Percentiles rank a stretch among this genome's conserved stretches.
These are phyloP conservation scores for Cyclostephanos invisitatus DNA, from an alignment of 108 stramenopile genomes.

Conservation along the genomic window DNA sequence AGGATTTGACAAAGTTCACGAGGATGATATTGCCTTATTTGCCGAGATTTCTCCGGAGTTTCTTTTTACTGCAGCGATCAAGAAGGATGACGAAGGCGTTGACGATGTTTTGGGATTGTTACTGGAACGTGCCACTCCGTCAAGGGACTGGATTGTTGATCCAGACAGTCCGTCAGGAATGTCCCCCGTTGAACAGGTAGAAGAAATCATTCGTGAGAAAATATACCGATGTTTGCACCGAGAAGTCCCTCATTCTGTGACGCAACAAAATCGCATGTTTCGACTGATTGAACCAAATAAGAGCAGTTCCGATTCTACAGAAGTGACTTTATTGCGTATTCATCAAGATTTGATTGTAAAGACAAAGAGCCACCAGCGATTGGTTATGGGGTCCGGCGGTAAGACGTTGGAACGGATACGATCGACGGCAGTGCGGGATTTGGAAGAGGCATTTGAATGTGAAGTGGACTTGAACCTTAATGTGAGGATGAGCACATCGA, in stretches of 20 bases:
- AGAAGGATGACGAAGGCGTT: slow-evolving; percentile 72
- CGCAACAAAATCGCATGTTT: slow-evolving; percentile 56
- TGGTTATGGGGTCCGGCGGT: slow-evolving; percentile 67
- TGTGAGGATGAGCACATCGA: slow-evolving; percentile 63
- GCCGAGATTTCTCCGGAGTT: slow-evolving; percentile 56
- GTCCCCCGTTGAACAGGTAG: slow-evolving; percentile 66
- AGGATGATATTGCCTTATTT: slow-evolving; percentile 45
- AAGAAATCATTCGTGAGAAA: slow-evolving; percentile 91
- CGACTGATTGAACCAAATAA: slow-evolving; percentile 24
- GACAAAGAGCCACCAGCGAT: slow-evolving; percentile 73
- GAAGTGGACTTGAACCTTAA: slow-evolving; percentile 60
- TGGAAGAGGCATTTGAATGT: slow-evolving; percentile 65
- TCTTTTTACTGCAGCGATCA: slow-evolving; percentile 72
- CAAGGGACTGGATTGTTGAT: slow-evolving; percentile 66
- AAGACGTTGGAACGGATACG: slow-evolving; percentile 71
- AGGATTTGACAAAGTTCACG: slow-evolving; percentile 41
- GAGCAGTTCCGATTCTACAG: slow-evolving; percentile 24
- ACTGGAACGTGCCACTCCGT: slow-evolving; percentile 68
- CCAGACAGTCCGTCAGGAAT: slow-evolving; percentile 57
- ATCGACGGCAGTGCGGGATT: slow-evolving; percentile 58
- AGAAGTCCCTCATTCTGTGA: slow-evolving; percentile 73
- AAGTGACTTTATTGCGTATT: slow-evolving; percentile 49
- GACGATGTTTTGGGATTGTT: slow-evolving; percentile 80
- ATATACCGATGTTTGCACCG: slow-evolving; percentile 83
- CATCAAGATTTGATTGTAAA: slow-evolving; percentile 80